Conservation (phyloP, 495 filamentous ascomycete species). For the Neurospora sp. region DNA sequence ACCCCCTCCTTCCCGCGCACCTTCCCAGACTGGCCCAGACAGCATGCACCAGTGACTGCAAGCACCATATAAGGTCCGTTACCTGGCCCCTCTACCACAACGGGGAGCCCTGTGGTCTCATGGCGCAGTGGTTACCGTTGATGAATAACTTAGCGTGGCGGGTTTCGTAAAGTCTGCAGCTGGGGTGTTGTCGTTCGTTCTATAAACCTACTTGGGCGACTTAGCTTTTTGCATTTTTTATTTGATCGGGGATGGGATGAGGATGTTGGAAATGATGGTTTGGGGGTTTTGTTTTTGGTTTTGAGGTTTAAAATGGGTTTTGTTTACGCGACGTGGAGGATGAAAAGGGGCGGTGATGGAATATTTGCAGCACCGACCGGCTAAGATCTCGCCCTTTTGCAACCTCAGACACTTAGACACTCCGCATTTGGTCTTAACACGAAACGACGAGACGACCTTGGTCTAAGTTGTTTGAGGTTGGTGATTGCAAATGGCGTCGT, state of each 20-base stretch:
- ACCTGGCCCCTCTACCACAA: background rate
- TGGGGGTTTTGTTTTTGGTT: background rate
- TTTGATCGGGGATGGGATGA: background rate
- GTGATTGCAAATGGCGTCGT: background rate
- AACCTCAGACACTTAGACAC: background rate
- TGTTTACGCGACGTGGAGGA: background rate
- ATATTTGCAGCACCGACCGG: background rate
- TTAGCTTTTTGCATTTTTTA: background rate
- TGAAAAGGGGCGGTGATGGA: background rate
- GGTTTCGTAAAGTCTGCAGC: no score
- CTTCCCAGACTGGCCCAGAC: background rate
- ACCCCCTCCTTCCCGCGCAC: background rate
- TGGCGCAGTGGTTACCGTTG: background rate
- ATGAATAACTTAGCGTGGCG: no score
- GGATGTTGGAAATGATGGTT: background rate
- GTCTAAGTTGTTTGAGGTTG: background rate
- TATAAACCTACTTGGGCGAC: background rate
- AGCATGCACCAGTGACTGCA: background rate
- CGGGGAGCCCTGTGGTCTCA: background rate
- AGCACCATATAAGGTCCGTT: background rate
- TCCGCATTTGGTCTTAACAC: background rate
- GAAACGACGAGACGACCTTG: background rate
- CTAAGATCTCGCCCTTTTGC: background rate
- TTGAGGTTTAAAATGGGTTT: background rate
- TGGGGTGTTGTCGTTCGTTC: no score